Base-by-base conservation (phyloP, 1,284 basidiomycete species). In the Retiboletus fuscus region DNA sequence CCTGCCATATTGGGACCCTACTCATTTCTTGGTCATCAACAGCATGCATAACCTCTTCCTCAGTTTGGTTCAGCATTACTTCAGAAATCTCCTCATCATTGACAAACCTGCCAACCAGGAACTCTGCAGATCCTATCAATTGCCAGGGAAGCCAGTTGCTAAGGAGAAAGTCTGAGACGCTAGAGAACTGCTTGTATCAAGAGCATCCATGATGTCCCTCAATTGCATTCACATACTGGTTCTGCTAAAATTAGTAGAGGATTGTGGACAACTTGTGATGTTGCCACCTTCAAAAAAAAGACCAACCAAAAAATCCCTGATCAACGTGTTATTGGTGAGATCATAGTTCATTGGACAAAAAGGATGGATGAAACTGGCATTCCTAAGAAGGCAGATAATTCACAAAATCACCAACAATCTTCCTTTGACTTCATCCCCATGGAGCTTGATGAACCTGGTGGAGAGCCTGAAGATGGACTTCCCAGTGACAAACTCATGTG, bases 21-120 rank as follows among this genome's bases (percentile, higher is more conserved):
- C 72, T 0, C 18, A 39, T 10, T 83, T 78, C 43, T 46, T 82
- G 1, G 71, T 83, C 0, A 69, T 85, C 13, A 81, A 86, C 49
- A 53, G 77, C 1, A 86, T 86, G 84, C 84, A 86, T 58, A 79
- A 77, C 43, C 73, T 85, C n/a, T n/a, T n/a, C n/a, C n/a, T n/a
- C n/a, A n/a, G n/a, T n/a, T n/a, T n/a, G n/a, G n/a, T n/a, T n/a
- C 51, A 53, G 8, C 16, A 15, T 15, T 26, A 53, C 26, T 53
- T 53, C 15, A 53, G 51, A 13, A 12, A 53, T 22, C 26, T 53
- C 13, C 28, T 53, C 26, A 11, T 53, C 7, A 28, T 53, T 8
- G 12, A 53, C 51, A 53, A 53, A 28, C n/a, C 26, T 28, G 51
- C 51, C 1, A 53, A 28, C 51, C n/a, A 28, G 24, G 51, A 28